Evolutionary conservation across 177 flowering plant genomes (phyloP).

Genomic region (Vitis hybrid): DNA sequence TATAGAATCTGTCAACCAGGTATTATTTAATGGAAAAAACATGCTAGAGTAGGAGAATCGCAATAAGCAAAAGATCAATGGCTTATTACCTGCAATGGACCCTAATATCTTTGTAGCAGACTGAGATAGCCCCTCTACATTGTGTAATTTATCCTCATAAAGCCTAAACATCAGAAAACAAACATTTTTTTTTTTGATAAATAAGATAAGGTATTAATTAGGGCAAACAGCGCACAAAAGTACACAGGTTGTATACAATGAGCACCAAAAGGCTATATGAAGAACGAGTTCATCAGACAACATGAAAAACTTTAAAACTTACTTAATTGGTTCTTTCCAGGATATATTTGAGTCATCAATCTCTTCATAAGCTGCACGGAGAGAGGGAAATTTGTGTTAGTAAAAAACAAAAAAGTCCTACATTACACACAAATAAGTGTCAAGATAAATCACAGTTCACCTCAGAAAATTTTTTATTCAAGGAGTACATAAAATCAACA

Average conservation of each 20-base stretch:
- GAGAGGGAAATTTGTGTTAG: neutral
- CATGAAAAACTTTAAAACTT: neutral
- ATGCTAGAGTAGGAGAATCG: neutral
- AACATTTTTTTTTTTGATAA: too few species aligned
- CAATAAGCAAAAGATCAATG: neutral
- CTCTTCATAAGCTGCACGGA: conserved; percentile 14
- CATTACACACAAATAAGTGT: neutral
- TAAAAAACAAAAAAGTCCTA: neutral
- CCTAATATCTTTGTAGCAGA: conserved; percentile 8
- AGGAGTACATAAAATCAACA: neutral
- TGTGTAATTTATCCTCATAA: conserved; percentile 9
- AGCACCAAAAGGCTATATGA: too few species aligned
- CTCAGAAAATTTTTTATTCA: neutral
- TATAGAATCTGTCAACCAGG: neutral
- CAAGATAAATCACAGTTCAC: conserved; percentile 1
- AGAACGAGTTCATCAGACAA: neutral
- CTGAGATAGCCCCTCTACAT: conserved; percentile 12
- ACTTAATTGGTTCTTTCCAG: conserved; percentile 11
- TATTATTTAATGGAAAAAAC: neutral
- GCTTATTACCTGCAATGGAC: conserved; percentile 18
- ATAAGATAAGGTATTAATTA: too few species aligned
- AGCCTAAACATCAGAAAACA: conserved; percentile 1
- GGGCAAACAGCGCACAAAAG: too few species aligned
- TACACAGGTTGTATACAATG: too few species aligned
- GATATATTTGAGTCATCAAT: conserved; percentile 4